These are phyloP conservation scores for Starmerella geochares DNA, from an alignment of 805 yeast genomes.

Conservation along the genomic window DNA sequence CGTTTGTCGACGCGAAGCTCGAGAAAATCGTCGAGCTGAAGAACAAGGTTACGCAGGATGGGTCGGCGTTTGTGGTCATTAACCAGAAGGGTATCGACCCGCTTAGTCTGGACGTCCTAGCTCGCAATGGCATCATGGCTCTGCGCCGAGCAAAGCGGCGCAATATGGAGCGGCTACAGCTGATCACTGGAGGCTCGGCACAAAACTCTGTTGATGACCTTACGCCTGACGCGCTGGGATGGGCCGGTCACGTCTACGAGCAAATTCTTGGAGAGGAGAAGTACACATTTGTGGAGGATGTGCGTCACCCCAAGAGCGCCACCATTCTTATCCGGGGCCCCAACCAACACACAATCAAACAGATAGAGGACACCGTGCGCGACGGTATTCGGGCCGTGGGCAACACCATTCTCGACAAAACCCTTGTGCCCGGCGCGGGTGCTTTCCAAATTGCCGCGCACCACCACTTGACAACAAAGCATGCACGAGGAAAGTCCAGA, in stretches of 20 bases:
- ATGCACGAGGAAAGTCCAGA: constrained; percentile 73
- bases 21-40: constrained; percentile 85
- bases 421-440: constrained; percentile 94
- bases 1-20: constrained; percentile 87
- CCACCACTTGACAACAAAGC: constrained; percentile 49
- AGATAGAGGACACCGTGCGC: constrained; percentile 92
- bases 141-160: constrained; percentile 97
- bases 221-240: constrained; percentile 68
- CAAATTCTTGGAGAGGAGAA: constrained; percentile 94
- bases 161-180: constrained; percentile 96
- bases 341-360: constrained; percentile 75
- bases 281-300: constrained; percentile 87
- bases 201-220: constrained; percentile 95
- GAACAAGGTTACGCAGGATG: constrained; percentile 75
- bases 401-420: constrained; percentile 74
- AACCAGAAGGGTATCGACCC: constrained; percentile 99
- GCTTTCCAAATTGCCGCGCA: constrained; percentile 83
- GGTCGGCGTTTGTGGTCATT: constrained; percentile 79
- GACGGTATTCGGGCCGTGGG: constrained; percentile 94
- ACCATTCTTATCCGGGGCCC: constrained; percentile 91
- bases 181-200: constrained; percentile 94
- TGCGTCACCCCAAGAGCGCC: constrained; percentile 76
- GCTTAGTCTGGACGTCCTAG: constrained; percentile 87
- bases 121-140: constrained; percentile 86
- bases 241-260: constrained; percentile 83